Base-by-base conservation (phyloP, 2,329 filamentous ascomycete species). In the Penicillium corylophilum region DNA sequence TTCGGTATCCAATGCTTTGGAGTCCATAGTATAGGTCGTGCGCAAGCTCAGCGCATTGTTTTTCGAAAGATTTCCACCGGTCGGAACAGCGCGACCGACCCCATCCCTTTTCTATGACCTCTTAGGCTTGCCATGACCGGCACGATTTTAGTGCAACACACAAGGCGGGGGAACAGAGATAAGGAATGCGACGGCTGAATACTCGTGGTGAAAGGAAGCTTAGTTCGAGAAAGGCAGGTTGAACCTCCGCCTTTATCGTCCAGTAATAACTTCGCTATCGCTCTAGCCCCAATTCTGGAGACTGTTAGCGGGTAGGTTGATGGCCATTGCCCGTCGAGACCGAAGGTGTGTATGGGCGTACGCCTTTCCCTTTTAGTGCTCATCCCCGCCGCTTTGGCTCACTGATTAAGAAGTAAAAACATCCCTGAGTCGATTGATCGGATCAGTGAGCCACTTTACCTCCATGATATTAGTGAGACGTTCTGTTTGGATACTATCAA, bases 21-120 rank as follows among this genome's bases (percentile, higher is more conserved):
- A 51, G 3, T 50, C 53, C 57, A 62, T 58, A 29, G 16, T 46
- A 16, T 31, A 48, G 23, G 22, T n/a, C 24, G 28, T 26, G 15
- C 35, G 35, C 35, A 38, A 13, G 35, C 35, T 38, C 35, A 38
- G 35, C 35, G 35, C 35, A 20, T 22, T 18, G 10, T 20, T 38
- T 18, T 4, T 9, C 16, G 35, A n/a, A 38, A 38, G 18, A 13
- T 22, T 35, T 38, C 16, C 15, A 35, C 31, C 16, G 18, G 16
- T 20, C 18, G 35, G 35, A 38, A 9, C 13, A 12, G 35, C 35
- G 18, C 16, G 29, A 22, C 43, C 28, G 12, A 29, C 38, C 40
- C 35, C 10, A 31, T 36, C 39, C 35, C 16, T 39, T 35, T 42
- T 44, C 39, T 47, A 44, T 23, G 16, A 20, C 33, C 18, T 18